Conservation (phyloP, 148 eudicot genomes). For the Heliamphora exappendiculata region DNA sequence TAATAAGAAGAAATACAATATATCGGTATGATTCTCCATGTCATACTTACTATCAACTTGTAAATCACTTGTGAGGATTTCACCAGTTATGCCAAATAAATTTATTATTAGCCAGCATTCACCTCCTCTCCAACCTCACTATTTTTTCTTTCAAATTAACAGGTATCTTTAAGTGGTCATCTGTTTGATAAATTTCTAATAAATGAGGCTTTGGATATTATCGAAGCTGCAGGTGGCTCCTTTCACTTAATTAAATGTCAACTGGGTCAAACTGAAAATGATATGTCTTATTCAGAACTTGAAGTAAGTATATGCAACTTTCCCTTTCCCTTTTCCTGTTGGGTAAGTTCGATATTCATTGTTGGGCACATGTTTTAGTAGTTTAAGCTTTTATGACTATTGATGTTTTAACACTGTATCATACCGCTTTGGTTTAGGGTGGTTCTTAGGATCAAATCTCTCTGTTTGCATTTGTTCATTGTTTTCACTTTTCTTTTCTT, state of each 20-base stretch:
- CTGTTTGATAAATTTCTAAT: constrained; percentile 86
- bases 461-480: too few relatives aligned
- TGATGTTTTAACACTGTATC: too few relatives aligned
- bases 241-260: constrained; percentile 83
- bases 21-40: constrained; percentile 37
- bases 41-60: neutral
- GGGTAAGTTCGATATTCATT: neutral
- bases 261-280: constrained; percentile 80
- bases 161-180: constrained; percentile 97
- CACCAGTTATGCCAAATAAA: neutral
- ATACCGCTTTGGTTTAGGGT: too few relatives aligned
- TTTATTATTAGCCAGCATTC: neutral
- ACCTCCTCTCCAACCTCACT: constrained; percentile 1
- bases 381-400: too few relatives aligned
- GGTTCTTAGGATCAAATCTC: too few relatives aligned
- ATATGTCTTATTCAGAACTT: constrained; percentile 81
- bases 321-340: neutral
- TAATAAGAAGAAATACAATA: constrained; percentile 51
- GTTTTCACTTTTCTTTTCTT: too few relatives aligned
- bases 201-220: constrained; percentile 91
- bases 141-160: constrained; percentile 17
- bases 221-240: constrained; percentile 95
- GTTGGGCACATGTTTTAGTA: too few relatives aligned
- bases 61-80: neutral
- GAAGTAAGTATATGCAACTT: constrained; percentile 47